Evolutionary conservation across 2,329 filamentous ascomycete species (phyloP).

Genomic region (Trichophyton schoenleinii): DNA sequence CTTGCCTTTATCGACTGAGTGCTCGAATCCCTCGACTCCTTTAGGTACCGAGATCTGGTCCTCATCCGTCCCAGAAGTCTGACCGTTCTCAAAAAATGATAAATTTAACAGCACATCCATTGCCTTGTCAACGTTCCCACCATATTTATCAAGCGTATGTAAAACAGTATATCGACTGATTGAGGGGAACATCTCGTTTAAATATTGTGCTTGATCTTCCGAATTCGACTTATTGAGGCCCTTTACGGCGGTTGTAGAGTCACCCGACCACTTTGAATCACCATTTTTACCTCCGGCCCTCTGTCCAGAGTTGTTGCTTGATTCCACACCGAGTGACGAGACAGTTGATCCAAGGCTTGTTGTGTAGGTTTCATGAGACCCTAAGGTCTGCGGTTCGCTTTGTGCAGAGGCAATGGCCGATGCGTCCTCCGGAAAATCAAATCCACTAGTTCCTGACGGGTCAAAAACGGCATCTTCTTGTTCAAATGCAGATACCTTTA

Average conservation of each 20-base stretch:
- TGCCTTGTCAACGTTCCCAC: constrained; percentile 54
- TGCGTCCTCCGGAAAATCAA: constrained; percentile 16
- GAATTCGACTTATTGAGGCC: constrained; percentile 43
- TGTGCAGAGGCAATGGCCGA: constrained; percentile 19
- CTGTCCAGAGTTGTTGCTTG: constrained; percentile 3
- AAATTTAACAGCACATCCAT: constrained; percentile 73
- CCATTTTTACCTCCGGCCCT: constrained; percentile 5
- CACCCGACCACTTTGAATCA: constrained; percentile 6
- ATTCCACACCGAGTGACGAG: constrained; percentile 25
- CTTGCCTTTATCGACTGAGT: constrained; percentile 35
- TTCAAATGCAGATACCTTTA: constrained; percentile 62
- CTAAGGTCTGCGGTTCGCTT: constrained; percentile 23
- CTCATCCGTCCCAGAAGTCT: constrained; percentile 18
- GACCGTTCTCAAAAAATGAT: constrained; percentile 55
- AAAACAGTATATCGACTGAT: constrained; percentile 54
- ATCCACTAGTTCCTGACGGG: constrained; percentile 54
- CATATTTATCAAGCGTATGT: constrained; percentile 54
- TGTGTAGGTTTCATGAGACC: constrained; percentile 38
- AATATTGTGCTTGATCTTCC: constrained; percentile 33
- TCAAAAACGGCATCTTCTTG: constrained; percentile 53
- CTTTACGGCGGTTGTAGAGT: constrained; percentile 17
- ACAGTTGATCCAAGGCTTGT: constrained; percentile 39
- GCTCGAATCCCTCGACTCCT: constrained; percentile 65
- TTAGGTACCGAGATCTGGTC: constrained; percentile 43
- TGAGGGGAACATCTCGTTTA: constrained; percentile 60